Conservation (phyloP, 2,329 filamentous ascomycete species). For the Lanzia echinophila region DNA sequence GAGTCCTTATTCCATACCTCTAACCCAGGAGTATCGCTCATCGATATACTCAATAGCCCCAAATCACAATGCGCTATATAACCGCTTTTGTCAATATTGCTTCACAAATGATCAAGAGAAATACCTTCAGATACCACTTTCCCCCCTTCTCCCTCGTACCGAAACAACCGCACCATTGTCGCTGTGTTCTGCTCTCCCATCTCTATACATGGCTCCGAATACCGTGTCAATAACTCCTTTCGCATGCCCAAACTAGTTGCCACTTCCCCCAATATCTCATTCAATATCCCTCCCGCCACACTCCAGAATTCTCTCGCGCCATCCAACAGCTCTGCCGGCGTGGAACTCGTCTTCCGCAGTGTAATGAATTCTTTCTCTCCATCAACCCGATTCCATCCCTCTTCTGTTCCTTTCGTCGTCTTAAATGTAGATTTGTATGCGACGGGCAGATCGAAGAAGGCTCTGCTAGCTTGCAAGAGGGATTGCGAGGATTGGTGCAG, state of each 20-base stretch:
- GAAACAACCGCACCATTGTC: constrained; percentile 23
- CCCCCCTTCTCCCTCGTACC: constrained; percentile 18
- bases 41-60: constrained; percentile 23
- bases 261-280: constrained; percentile 16
- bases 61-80: constrained; percentile 23
- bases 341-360: constrained; percentile 16
- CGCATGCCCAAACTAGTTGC: constrained; percentile 22
- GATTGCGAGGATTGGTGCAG: constrained; percentile 16
- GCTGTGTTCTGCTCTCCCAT: constrained; percentile 17
- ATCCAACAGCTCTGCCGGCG: constrained; percentile 16
- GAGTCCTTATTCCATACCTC: constrained; percentile 20
- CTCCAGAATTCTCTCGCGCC: constrained; percentile 17
- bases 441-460: constrained; percentile 20
- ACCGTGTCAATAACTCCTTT: constrained; percentile 15
- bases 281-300: constrained; percentile 16
- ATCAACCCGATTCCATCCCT: constrained; percentile 22
- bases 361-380: constrained; percentile 28
- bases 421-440: constrained; percentile 19
- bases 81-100: background rate
- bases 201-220: constrained; percentile 19
- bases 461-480: constrained; percentile 18
- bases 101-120: background rate
- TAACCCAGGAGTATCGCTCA: constrained; percentile 24
- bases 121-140: constrained; percentile 25
- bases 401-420: constrained; percentile 19